Percentiles rank a stretch among this genome's conserved stretches.
Conservation (phyloP, 2,329 filamentous ascomycete genomes). For the Penicillium sclerotigenum region DNA sequence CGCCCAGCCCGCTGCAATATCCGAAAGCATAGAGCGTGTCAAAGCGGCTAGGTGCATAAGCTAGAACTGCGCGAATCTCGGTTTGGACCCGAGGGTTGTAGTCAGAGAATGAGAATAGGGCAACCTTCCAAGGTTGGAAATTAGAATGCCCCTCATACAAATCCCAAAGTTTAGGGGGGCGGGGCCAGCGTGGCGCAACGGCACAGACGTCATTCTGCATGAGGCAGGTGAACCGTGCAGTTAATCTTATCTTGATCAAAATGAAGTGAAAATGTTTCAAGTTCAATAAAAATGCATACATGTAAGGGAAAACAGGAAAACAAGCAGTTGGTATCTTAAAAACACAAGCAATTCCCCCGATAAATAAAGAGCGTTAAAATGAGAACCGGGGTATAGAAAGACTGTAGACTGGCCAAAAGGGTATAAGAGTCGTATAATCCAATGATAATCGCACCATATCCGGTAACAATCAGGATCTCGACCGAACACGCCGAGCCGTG, state of each 20-base stretch:
- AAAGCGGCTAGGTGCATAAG: slow-evolving; percentile 8
- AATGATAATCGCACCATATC: not conserved
- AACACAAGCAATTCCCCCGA: slow-evolving; percentile 4
- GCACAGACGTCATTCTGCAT: slow-evolving; percentile 20
- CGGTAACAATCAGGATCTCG: slow-evolving; percentile 22
- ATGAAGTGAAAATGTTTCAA: not conserved
- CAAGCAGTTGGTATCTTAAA: slow-evolving; percentile 16
- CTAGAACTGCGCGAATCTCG: not conserved
- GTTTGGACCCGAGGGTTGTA: not conserved
- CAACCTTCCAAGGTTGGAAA: not conserved
- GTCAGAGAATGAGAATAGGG: not conserved
- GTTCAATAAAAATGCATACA: not conserved
- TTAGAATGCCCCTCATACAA: not conserved
- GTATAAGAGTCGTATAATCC: not conserved
- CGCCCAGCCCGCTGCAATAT: not conserved
- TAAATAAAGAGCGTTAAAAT: slow-evolving; percentile 6
- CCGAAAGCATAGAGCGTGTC: not conserved
- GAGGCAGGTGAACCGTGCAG: slow-evolving; percentile 5
- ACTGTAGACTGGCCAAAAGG: not conserved
- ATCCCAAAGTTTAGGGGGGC: not conserved
- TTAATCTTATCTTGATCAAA: slow-evolving; percentile 11
- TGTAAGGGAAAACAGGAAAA: not conserved
- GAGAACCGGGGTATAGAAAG: not conserved
- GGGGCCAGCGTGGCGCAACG: slow-evolving; percentile 4
- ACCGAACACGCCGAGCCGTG: slow-evolving; percentile 34